Conservation (phyloP, 2,329 filamentous ascomycete genomes). For the Diaporthe sp. region DNA sequence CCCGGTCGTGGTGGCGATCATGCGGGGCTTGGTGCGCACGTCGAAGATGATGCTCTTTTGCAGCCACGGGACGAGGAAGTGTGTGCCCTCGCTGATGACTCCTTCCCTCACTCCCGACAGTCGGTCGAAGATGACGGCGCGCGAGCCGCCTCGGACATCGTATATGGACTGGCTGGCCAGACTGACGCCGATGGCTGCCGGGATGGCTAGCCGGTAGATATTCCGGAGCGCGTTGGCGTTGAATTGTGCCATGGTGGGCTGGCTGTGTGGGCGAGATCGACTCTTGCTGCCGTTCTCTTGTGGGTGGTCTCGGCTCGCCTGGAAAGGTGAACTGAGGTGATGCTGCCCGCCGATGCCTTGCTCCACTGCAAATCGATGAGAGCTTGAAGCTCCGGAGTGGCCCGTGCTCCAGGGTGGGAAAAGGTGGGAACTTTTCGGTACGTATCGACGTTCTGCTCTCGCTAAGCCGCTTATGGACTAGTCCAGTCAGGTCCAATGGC, state of each 20-base stretch:
- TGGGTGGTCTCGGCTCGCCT: constrained; percentile 11
- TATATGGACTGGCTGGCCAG: constrained; percentile 87
- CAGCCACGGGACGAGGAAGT: constrained; percentile 96
- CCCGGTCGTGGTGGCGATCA: constrained; percentile 97
- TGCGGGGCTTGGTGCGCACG: constrained; percentile 96
- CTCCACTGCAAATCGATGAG: constrained; percentile 33
- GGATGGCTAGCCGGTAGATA: constrained; percentile 79
- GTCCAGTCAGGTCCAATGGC: constrained; percentile 33
- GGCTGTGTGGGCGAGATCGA: neutral
- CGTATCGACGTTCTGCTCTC: neutral
- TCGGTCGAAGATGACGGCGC: constrained; percentile 98
- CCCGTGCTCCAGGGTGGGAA: constrained; percentile 17
- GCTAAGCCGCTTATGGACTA: constrained; percentile 19
- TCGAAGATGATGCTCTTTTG: constrained; percentile 96
- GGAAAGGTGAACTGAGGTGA: constrained; percentile 19
- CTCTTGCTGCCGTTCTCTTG: constrained; percentile 22
- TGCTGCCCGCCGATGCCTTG: constrained; percentile 10
- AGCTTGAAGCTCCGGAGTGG: constrained; percentile 32
- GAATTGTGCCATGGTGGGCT: constrained; percentile 63
- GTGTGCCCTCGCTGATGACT: constrained; percentile 95
- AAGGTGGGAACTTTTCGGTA: neutral
- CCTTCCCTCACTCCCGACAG: constrained; percentile 91
- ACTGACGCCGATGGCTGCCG: constrained; percentile 77
- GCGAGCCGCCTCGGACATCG: constrained; percentile 94
- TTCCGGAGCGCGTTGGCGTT: constrained; percentile 40